Evolutionary conservation across 2,329 filamentous ascomycete species (phyloP), one percentile per base, ranked within the genome.

Genomic region (Truncatella angustata): DNA sequence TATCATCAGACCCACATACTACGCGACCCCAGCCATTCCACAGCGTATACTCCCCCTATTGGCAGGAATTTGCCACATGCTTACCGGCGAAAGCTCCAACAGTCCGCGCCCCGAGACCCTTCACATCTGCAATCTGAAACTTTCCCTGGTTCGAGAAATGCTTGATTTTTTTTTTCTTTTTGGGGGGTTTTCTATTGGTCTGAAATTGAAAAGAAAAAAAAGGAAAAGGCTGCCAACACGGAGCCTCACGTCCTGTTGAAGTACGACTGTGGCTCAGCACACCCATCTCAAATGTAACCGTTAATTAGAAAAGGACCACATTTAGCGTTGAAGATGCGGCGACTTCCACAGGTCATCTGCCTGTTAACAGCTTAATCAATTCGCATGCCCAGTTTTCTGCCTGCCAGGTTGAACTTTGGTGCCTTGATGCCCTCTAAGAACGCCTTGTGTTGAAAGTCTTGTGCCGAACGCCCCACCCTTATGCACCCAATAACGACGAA

Each of bases 331-430:
- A 49, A 49, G 14, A n/a, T 21, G 32, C 16, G 20, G 28, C 34
- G 32, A 34, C 20, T n/a, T 11, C 18, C 18, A 30, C 24, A 34
- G 7, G 16, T 37, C 21, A 26, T 37, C 45, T 36, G 34, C 34
- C 45, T 49, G 20, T 20, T 39, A 18, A 26, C 6, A 14, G 14
- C 9, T n/a, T 32, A 16, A 10, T 7, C 7, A n/a, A 9, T 20
- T 39, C n/a, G 9, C 18, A 39, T 7, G n/a, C 10, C 18, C 24
- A 20, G 16, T 26, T 23, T 39, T 26, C 45, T 49, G 45, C 45
- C 45, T 49, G 45, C 30, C 45, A 49, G 45, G 45, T 49, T 49
- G 45, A 49, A 49, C 45, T 49, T 37, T 49, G 32, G 24, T 34
- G 44, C 44, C 18, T 18, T 34, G 44, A 14, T 34, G 30, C 43